Conservation (phyloP, 768 basidiomycete genomes). For the Asterophora lycoperdoides region DNA sequence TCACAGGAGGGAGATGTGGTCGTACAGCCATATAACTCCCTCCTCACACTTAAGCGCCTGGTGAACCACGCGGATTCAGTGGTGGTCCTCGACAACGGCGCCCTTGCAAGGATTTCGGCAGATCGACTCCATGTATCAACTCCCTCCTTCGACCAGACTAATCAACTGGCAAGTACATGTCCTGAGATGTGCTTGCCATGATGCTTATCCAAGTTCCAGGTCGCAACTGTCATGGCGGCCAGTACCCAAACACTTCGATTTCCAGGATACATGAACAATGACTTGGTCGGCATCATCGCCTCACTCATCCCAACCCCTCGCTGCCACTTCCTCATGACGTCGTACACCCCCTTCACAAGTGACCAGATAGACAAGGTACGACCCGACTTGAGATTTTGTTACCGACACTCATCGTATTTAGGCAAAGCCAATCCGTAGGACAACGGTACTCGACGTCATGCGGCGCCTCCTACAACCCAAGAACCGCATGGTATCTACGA, state of each 20-base stretch:
- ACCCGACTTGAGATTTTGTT: background rate
- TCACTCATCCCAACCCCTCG: constrained; percentile 95
- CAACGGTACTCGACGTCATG: constrained; percentile 98
- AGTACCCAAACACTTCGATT: constrained; percentile 96
- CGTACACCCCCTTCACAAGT: constrained; percentile 96
- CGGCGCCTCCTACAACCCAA: constrained; percentile 95
- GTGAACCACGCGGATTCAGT: constrained; percentile 97
- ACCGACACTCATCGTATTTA: constrained; percentile 23
- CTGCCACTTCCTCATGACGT: constrained; percentile 98
- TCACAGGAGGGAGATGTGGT: constrained; percentile 93
- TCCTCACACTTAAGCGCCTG: constrained; percentile 88
- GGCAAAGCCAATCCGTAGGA: constrained; percentile 95
- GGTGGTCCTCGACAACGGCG: constrained; percentile 95
- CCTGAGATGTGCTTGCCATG: background rate
- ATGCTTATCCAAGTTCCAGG: constrained; percentile 41
- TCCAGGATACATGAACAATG: constrained; percentile 99
- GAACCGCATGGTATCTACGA: constrained; percentile 96
- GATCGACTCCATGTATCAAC: constrained; percentile 88
- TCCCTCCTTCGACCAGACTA: constrained; percentile 86
- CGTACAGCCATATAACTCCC: constrained; percentile 96
- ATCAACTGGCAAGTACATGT: constrained; percentile 64
- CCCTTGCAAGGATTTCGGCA: constrained; percentile 86
- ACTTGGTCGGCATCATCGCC: constrained; percentile 94
- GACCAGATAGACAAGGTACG: constrained; percentile 92
- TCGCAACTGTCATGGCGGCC: constrained; percentile 96